Conservation (phyloP, 2,329 filamentous ascomycete species). For the Apiospora sp. region DNA sequence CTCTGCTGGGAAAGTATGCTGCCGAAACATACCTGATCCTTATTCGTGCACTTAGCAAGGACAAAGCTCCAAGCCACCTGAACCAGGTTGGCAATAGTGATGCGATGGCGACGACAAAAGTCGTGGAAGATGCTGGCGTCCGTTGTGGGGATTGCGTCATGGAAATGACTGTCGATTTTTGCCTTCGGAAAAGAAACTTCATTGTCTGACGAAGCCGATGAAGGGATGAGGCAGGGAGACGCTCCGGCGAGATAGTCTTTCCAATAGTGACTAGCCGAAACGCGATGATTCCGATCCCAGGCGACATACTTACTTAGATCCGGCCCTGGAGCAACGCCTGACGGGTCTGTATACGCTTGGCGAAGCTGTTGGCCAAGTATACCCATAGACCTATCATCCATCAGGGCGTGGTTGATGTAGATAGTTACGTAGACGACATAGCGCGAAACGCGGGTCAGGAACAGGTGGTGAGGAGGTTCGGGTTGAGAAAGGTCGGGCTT, state of each 20-base stretch:
- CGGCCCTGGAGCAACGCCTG: neutral
- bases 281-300: neutral
- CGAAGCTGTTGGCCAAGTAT: neutral
- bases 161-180: neutral
- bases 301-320: neutral
- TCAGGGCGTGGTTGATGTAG: neutral
- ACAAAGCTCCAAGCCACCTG: constrained; percentile 5
- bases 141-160: neutral
- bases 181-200: neutral
- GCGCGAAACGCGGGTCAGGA: neutral
- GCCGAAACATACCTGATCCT: neutral
- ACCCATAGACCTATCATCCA: neutral
- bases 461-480: neutral
- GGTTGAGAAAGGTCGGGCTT: neutral
- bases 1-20: neutral
- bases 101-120: neutral
- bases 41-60: neutral
- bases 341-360: neutral
- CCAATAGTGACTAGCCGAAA: neutral
- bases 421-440: neutral
- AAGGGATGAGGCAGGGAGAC: neutral
- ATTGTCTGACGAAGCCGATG: neutral
- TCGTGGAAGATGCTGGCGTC: neutral
- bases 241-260: neutral
- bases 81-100: neutral